Evolutionary conservation across 345 rosid species (phyloP).

Genomic region (Dovyalis caffra): DNA sequence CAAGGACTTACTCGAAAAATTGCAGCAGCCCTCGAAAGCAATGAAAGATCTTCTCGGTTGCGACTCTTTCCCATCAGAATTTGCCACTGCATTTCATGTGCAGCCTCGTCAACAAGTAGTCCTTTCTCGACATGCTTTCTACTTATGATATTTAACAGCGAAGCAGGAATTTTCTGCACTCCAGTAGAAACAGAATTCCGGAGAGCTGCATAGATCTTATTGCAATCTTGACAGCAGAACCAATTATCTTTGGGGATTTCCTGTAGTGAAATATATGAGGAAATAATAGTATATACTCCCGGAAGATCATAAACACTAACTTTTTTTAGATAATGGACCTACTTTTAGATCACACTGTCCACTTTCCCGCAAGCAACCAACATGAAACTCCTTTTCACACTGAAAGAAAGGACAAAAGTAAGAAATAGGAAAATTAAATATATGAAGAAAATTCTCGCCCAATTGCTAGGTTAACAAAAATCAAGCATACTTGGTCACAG

Average conservation of each 20-base stretch:
- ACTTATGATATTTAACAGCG: constrained; percentile 48
- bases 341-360: constrained; percentile 80
- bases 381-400: constrained; percentile 87
- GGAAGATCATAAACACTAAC: constrained; percentile 14
- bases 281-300: constrained; percentile 5
- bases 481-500: constrained; percentile 85
- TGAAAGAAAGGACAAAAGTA: constrained; percentile 24
- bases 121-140: constrained; percentile 76
- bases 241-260: constrained; percentile 80
- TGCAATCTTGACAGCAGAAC: constrained; percentile 90
- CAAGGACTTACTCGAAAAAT: constrained; percentile 73
- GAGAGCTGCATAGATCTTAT: constrained; percentile 54
- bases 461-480: constrained; percentile 2
- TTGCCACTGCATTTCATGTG: constrained; percentile 63
- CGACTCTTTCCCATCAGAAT: constrained; percentile 84
- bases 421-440: background rate
- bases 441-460: background rate
- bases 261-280: constrained; percentile 33
- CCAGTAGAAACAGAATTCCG: constrained; percentile 64
- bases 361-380: constrained; percentile 80
- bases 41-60: constrained; percentile 55
- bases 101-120: constrained; percentile 38
- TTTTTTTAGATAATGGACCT: constrained; percentile 31
- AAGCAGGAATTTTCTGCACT: constrained; percentile 50
- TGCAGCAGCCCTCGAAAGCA: constrained; percentile 75